Percentiles rank a stretch among this genome's conserved stretches.
Evolutionary conservation across 768 basidiomycete species (phyloP).

Genomic region (Mycena polygramma): DNA sequence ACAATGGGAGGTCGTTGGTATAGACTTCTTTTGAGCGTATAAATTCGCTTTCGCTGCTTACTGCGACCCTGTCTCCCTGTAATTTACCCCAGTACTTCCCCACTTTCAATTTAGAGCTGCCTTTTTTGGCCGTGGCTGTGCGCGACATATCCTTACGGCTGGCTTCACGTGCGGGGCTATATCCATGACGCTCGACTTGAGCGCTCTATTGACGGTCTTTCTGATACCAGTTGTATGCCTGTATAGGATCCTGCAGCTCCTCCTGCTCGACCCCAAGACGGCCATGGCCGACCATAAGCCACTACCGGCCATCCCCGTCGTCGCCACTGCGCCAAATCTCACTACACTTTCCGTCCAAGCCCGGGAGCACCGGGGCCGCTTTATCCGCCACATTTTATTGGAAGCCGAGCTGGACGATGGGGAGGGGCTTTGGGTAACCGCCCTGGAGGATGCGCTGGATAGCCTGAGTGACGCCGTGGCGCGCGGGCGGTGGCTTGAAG

Average conservation of each 20-base stretch:
- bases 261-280: slow-evolving; percentile 5
- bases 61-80: too few species aligned
- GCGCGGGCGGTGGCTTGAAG: slow-evolving; percentile 62
- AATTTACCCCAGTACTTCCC: too few species aligned
- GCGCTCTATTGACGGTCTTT: slow-evolving; percentile 6
- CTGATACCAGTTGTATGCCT: slow-evolving; percentile 26
- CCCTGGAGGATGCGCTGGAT: slow-evolving; percentile 62
- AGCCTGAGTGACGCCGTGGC: slow-evolving; percentile 56
- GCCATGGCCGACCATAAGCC: slow-evolving; percentile 52
- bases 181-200: slow-evolving; percentile 22
- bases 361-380: slow-evolving; percentile 53
- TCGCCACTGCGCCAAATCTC: slow-evolving; percentile 27
- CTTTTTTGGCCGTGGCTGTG: background rate
- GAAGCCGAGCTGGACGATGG: slow-evolving; percentile 51
- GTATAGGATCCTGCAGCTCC: slow-evolving; percentile 22
- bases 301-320: slow-evolving; percentile 47
- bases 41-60: too few species aligned
- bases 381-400: slow-evolving; percentile 56
- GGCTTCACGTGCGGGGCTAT: background rate
- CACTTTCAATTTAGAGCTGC: too few species aligned
- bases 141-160: background rate
- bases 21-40: too few species aligned
- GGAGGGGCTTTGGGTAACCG: slow-evolving; percentile 59
- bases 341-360: slow-evolving; percentile 55
- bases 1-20: too few species aligned